These are phyloP conservation scores for Mycena galericulata DNA, from an alignment of 768 basidiomycete species.

Conservation along the genomic window DNA sequence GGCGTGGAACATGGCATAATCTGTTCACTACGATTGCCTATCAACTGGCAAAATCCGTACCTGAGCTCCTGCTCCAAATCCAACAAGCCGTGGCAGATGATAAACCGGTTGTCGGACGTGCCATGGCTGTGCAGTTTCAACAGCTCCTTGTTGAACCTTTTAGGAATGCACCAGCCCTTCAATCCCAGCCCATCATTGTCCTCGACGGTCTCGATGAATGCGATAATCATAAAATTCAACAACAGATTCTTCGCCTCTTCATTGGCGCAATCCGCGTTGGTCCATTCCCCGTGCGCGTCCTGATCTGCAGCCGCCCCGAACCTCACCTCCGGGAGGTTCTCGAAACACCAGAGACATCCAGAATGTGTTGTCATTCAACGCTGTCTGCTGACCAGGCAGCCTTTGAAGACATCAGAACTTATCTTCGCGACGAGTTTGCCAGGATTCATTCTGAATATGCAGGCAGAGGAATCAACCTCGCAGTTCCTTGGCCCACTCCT, in stretches of 20 bases:
- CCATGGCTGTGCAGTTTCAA: conserved; percentile 24
- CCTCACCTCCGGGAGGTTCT: not conserved
- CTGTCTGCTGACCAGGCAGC: not conserved
- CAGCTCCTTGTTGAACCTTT: conserved; percentile 32
- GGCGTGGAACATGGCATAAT: conserved; percentile 36
- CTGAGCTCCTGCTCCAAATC: conserved; percentile 16
- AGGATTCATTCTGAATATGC: not conserved
- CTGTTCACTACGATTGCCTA: conserved; percentile 43
- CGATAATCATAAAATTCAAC: not conserved
- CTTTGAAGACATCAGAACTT: not conserved
- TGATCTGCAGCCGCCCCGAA: not conserved
- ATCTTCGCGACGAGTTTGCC: conserved; percentile 3
- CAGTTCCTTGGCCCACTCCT: not conserved
- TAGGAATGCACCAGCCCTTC: not conserved
- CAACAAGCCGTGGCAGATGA: conserved; percentile 19
- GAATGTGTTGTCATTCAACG: not conserved
- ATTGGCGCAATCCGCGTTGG: not conserved
- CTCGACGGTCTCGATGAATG: conserved; percentile 8
- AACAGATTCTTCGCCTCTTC: not conserved
- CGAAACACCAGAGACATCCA: not conserved
- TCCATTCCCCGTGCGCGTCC: not conserved
- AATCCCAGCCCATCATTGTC: not conserved
- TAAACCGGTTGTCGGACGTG: conserved; percentile 23
- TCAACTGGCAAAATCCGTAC: conserved; percentile 35
- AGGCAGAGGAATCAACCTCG: not conserved